Evolutionary conservation across 768 basidiomycete genomes (phyloP).

Genomic region (Boletus subcaerulescens): DNA sequence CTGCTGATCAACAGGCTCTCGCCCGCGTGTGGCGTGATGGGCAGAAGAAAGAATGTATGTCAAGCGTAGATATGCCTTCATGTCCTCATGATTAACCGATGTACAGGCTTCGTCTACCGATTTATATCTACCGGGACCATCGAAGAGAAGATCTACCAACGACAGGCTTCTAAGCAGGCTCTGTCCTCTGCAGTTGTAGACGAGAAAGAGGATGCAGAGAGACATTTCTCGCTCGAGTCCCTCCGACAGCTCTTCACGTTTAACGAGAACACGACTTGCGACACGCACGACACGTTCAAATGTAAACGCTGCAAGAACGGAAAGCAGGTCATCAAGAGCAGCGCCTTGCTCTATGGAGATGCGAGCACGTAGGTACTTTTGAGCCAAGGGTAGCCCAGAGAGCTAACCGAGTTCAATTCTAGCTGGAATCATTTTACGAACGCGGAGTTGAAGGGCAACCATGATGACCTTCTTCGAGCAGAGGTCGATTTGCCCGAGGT

Average conservation of each 20-base stretch:
- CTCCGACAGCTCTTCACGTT: conserved; percentile 90
- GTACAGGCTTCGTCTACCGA: conserved; percentile 90
- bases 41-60: conserved; percentile 97
- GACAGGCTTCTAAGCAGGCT: conserved; percentile 94
- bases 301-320: conserved; percentile 89
- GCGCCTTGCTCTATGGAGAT: conserved; percentile 91
- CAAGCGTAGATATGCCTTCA: background rate
- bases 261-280: conserved; percentile 81
- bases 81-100: background rate
- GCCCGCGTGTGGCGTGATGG: conserved; percentile 99
- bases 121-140: conserved; percentile 97
- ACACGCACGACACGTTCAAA: conserved; percentile 99
- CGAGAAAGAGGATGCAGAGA: conserved; percentile 91
- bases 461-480: conserved; percentile 91
- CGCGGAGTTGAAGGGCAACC: conserved; percentile 80
- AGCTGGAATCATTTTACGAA: conserved; percentile 99
- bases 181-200: conserved; percentile 98
- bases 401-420: conserved; percentile 4
- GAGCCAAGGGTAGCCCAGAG: background rate
- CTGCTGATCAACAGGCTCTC: conserved; percentile 96
- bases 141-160: conserved; percentile 98
- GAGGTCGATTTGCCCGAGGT: conserved; percentile 83
- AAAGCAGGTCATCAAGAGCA: conserved; percentile 76
- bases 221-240: conserved; percentile 89
- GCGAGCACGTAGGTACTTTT: conserved; percentile 82